Conservation (phyloP, 2,329 filamentous ascomycete species). For the Talaromyces verruculosus region DNA sequence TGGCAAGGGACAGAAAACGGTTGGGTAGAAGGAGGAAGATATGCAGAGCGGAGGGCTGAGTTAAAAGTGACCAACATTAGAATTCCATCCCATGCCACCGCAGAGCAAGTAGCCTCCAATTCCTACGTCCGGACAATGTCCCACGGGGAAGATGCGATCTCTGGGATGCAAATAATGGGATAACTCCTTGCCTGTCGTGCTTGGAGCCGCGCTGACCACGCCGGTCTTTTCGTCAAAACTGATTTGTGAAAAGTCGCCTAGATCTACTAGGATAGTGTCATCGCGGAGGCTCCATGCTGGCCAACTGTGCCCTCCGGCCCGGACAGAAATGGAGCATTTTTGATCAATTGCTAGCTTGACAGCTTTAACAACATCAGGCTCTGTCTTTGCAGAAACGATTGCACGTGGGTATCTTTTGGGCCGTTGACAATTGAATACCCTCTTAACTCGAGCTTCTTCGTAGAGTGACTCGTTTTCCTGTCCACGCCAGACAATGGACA, state of each 20-base stretch:
- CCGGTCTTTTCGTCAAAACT: neutral
- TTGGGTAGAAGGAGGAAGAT: neutral
- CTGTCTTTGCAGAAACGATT: conserved; percentile 41
- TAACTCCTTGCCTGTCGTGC: neutral
- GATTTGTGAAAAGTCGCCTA: neutral
- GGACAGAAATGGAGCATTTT: conserved; percentile 45
- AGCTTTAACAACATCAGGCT: conserved; percentile 39
- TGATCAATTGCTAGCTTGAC: conserved; percentile 41
- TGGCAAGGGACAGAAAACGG: neutral
- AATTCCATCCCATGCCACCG: conserved; percentile 15
- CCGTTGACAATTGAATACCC: conserved; percentile 50
- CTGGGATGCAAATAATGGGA: neutral
- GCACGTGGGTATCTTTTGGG: conserved; percentile 44
- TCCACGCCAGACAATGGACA: conserved; percentile 27
- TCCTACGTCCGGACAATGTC: conserved; percentile 9
- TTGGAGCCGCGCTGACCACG: neutral
- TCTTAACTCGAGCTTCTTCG: conserved; percentile 40
- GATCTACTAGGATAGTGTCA: conserved; percentile 4
- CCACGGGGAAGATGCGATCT: neutral
- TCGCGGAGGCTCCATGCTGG: conserved; percentile 25
- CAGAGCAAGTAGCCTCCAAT: conserved; percentile 4
- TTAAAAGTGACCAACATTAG: neutral
- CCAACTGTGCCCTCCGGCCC: conserved; percentile 51
- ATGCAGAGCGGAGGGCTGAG: neutral
- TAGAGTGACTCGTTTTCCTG: conserved; percentile 29